Conservation (phyloP, 805 yeast genomes). For the Brettanomyces sp. region DNA sequence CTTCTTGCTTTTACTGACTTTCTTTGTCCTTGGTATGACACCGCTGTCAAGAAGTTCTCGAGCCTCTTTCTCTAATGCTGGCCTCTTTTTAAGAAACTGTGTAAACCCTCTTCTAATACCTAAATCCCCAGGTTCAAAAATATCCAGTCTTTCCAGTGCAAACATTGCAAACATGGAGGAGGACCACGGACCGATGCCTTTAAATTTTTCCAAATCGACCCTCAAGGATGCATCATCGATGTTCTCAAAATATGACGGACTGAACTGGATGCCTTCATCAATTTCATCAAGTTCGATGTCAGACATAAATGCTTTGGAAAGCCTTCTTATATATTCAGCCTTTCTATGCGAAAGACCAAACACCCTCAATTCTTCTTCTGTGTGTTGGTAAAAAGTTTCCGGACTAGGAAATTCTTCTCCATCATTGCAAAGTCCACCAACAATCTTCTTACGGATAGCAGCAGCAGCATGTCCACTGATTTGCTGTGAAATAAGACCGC, state of each 20-base stretch:
- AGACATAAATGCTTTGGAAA: constrained; percentile 41
- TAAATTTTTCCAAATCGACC: constrained; percentile 26
- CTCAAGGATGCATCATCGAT: constrained; percentile 9
- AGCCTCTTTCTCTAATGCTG: constrained; percentile 36
- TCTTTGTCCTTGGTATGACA: constrained; percentile 23
- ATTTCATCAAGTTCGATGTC: constrained; percentile 8
- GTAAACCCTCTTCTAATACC: constrained; percentile 82
- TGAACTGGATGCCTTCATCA: constrained; percentile 11
- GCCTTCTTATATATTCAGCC: constrained; percentile 48
- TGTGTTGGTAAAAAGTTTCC: constrained; percentile 28
- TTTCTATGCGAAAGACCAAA: constrained; percentile 69
- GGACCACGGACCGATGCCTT: constrained; percentile 81
- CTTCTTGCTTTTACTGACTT: constrained; percentile 20
- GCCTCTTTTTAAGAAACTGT: constrained; percentile 46
- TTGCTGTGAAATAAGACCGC: constrained; percentile 60
- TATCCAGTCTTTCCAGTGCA: constrained; percentile 55
- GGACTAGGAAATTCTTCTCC: constrained; percentile 42
- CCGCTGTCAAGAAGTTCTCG: constrained; percentile 28
- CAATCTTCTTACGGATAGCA: constrained; percentile 40
- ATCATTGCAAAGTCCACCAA: constrained; percentile 7
- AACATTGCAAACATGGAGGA: constrained; percentile 81
- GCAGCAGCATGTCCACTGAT: constrained; percentile 74
- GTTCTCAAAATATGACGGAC: constrained; percentile 9
- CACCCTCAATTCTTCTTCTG: constrained; percentile 40
- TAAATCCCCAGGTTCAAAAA: constrained; percentile 70